These are phyloP conservation scores for Cystofilobasidium ferigula DNA, from an alignment of 768 basidiomycete species.

Conservation along the genomic window DNA sequence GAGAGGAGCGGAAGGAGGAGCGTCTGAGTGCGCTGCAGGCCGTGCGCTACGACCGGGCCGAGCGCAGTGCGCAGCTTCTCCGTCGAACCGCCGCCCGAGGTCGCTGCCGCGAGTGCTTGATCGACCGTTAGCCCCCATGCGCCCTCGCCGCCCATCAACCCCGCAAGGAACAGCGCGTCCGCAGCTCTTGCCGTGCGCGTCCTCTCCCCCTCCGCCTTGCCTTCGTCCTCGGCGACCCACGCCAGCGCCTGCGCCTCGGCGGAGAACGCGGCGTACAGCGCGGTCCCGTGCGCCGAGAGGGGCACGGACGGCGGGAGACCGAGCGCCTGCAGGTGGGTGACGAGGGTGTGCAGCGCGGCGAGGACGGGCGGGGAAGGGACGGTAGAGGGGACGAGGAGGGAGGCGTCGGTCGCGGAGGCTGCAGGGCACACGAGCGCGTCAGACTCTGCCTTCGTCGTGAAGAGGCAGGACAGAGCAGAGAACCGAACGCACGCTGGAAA, in stretches of 20 bases:
- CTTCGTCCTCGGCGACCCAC: not conserved
- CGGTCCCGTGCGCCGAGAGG: not conserved
- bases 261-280: constrained; percentile 6
- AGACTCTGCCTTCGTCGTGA: too few relatives aligned
- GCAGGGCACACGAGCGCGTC: not conserved
- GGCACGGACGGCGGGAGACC: constrained; percentile 9
- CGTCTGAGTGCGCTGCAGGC: not conserved
- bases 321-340: constrained; percentile 9
- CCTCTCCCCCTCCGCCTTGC: not conserved
- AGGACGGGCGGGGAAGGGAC: constrained; percentile 6
- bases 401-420: constrained; percentile 3
- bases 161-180: not conserved
- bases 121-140: not conserved
- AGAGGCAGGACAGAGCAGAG: not conserved
- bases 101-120: not conserved
- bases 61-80: not conserved
- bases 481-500: constrained; percentile 15
- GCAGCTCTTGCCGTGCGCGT: not conserved
- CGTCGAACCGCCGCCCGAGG: not conserved
- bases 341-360: constrained; percentile 12
- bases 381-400: not conserved
- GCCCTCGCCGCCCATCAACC: not conserved
- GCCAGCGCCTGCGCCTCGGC: not conserved
- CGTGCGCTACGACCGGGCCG: not conserved
- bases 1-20: not conserved